Conservation (phyloP, 2,329 filamentous ascomycete genomes). For the Epichloe coenophiala region DNA sequence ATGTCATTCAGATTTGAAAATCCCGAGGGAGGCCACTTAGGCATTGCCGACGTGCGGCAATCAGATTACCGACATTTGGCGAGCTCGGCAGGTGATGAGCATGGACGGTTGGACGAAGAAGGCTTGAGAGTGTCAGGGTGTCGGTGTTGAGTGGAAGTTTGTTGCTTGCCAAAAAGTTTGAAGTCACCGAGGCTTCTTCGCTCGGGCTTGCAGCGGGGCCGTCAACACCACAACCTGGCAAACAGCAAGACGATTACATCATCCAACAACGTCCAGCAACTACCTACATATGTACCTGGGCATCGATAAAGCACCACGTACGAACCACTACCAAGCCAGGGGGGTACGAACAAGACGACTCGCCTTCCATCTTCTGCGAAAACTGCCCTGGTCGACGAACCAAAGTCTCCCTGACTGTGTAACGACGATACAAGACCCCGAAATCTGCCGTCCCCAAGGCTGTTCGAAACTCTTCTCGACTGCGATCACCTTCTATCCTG, state of each 20-base stretch:
- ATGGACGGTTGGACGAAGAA: not conserved
- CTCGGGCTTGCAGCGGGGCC: not conserved
- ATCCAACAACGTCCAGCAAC: not conserved
- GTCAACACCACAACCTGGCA: not conserved
- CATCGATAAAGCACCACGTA: constrained; percentile 4
- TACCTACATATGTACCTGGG: too few relatives aligned
- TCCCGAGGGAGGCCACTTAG: not conserved
- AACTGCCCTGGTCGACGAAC: not conserved
- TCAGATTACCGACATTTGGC: constrained; percentile 1
- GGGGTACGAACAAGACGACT: not conserved
- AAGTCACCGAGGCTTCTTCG: not conserved
- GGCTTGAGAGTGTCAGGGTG: not conserved
- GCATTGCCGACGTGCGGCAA: constrained; percentile 3
- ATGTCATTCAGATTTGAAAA: constrained; percentile 5
- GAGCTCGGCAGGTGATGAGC: not conserved
- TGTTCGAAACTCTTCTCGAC: not conserved
- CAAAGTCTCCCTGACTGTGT: not conserved
- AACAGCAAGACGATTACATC: not conserved
- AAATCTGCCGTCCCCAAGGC: not conserved
- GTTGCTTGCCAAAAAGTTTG: not conserved
- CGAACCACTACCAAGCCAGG: not conserved
- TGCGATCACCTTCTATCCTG: not conserved
- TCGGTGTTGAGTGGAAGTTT: constrained; percentile 1
- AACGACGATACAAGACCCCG: not conserved
- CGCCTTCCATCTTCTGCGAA: not conserved